Conservation (phyloP, 1,284 basidiomycete genomes). For the Boletus semigastroideus region DNA sequence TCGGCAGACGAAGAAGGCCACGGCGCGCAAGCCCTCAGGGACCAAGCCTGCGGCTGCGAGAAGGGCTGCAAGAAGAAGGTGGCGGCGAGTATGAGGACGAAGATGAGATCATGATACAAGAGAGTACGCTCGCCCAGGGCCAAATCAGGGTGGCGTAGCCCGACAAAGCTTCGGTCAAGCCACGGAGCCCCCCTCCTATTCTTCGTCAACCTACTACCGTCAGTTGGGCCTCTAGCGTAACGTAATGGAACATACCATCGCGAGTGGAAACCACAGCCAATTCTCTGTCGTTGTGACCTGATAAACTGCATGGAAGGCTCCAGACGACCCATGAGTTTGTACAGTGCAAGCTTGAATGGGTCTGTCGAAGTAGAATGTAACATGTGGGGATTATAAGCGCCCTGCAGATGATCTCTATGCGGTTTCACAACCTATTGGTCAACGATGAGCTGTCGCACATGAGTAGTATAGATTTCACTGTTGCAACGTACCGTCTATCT, state of each 20-base stretch:
- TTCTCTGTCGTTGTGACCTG: slow-evolving; percentile 94
- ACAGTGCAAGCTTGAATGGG: slow-evolving; percentile 94
- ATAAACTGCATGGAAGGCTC: slow-evolving; percentile 81
- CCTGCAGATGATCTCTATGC: slow-evolving; percentile 82
- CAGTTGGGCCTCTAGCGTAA: background rate
- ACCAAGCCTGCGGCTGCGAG: slow-evolving; percentile 45
- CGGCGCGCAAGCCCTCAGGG: slow-evolving; percentile 49
- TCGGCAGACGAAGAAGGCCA: slow-evolving; percentile 44
- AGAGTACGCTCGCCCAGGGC: slow-evolving; percentile 89
- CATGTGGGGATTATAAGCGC: slow-evolving; percentile 92
- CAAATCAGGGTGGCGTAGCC: slow-evolving; percentile 91
- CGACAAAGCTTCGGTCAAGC: slow-evolving; percentile 78
- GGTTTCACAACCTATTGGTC: slow-evolving; percentile 61
- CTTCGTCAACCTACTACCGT: slow-evolving; percentile 62
- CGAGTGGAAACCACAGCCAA: slow-evolving; percentile 98
- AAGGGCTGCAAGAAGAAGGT: slow-evolving; percentile 42
- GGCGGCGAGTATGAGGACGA: slow-evolving; percentile 30
- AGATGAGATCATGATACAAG: slow-evolving; percentile 49
- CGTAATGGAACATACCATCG: slow-evolving; percentile 53
- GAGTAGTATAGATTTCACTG: slow-evolving; percentile 1
- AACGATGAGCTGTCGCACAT: slow-evolving; percentile 4
- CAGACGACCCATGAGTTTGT: slow-evolving; percentile 93
- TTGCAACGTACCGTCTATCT: slow-evolving; percentile 63
- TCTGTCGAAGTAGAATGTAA: slow-evolving; percentile 82
- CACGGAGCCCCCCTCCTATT: slow-evolving; percentile 80